Evolutionary conservation across 148 eudicot species (phyloP).

Genomic region (Heliosperma pusillum): DNA sequence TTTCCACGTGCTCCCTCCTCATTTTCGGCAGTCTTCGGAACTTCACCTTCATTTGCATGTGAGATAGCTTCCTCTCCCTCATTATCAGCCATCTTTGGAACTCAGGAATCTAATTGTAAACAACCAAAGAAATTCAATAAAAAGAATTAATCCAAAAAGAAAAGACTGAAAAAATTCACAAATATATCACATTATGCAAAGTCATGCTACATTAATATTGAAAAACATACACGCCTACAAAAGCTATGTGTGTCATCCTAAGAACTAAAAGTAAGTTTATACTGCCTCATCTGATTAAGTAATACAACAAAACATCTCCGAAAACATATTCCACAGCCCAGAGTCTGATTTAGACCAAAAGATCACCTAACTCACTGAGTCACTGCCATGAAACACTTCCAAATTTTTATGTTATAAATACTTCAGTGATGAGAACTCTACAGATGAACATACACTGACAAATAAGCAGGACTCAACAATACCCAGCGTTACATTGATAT

Average conservation of each 20-base stretch:
- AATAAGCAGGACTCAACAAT: not conserved
- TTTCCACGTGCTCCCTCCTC: constrained; percentile 59
- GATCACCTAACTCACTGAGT: not conserved
- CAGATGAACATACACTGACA: not conserved
- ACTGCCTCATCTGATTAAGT: not conserved
- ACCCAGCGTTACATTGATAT: not conserved
- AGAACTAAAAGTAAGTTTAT: not conserved
- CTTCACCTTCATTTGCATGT: constrained; percentile 24
- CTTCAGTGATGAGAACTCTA: not conserved
- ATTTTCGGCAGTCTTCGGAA: constrained; percentile 39
- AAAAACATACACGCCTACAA: not conserved
- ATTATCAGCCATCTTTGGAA: constrained; percentile 32
- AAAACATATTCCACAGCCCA: not conserved
- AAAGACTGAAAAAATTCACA: not conserved
- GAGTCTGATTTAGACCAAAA: not conserved
- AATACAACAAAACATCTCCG: not conserved
- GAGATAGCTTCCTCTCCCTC: constrained; percentile 29
- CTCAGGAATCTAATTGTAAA: constrained; percentile 16
- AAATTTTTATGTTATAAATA: not conserved
- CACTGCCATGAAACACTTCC: not conserved
- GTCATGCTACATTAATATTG: not conserved
- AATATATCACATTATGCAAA: not conserved
- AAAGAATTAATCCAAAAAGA: not conserved
- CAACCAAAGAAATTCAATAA: not conserved
- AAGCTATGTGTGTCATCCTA: not conserved